phyloP scores from a whole-genome alignment of 371 early-diverging fungal species.

The Basidiobolus meristosporus region DNA sequence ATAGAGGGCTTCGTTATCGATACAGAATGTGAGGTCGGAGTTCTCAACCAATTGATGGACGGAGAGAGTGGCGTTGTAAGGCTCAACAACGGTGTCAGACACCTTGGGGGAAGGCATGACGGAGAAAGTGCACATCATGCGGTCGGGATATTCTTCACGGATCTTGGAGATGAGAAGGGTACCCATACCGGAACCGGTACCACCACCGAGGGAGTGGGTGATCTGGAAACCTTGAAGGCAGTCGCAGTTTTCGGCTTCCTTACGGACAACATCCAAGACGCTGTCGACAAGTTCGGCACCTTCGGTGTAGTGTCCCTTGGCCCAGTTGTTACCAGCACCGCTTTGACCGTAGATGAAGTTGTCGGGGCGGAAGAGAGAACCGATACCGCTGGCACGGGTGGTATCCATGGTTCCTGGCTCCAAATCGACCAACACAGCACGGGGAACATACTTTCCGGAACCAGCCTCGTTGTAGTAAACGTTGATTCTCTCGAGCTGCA shows the following conservation, averaged over 20 bases:
- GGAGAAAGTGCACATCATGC: conserved; percentile 92
- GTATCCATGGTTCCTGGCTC: conserved; percentile 99
- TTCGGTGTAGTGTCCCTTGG: conserved; percentile 95
- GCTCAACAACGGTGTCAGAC: conserved; percentile 50
- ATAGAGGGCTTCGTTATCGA: conserved; percentile 89
- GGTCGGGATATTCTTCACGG: conserved; percentile 91
- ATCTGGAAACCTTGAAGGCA: conserved; percentile 92
- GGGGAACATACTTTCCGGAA: conserved; percentile 72
- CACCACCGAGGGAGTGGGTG: conserved; percentile 92
- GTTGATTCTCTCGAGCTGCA: conserved; percentile 94
- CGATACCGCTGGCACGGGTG: conserved; percentile 47
- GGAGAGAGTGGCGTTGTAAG: conserved; percentile 96
- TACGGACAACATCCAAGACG: conserved; percentile 80
- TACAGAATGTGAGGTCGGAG: conserved; percentile 88
- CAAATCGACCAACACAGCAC: conserved; percentile 95
- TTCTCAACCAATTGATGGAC: conserved; percentile 96
- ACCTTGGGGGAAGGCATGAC: conserved; percentile 76
- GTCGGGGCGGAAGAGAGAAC: conserved; percentile 58
- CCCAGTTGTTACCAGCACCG: conserved; percentile 97
- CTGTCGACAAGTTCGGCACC: conserved; percentile 89
- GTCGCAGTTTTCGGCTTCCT: conserved; percentile 83
- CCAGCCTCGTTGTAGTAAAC: conserved; percentile 95
- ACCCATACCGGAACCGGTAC: conserved; percentile 91
- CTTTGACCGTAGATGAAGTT: conserved; percentile 78
- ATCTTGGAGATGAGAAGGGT: conserved; percentile 81